Conservation (phyloP, 2,329 filamentous ascomycete genomes). For the Botrytis aclada region DNA sequence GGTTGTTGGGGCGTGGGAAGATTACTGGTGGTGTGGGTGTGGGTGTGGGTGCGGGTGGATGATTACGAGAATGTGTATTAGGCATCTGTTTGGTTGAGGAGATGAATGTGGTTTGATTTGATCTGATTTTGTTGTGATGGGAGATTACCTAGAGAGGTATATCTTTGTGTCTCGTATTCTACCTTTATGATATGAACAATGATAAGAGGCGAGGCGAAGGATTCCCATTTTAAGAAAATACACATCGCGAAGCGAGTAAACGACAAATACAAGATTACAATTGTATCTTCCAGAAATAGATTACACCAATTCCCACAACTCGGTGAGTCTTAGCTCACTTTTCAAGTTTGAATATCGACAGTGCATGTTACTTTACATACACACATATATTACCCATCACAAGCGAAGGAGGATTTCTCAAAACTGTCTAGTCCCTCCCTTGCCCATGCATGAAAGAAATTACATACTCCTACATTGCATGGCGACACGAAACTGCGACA, state of each 20-base stretch:
- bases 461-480: background rate
- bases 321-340: background rate
- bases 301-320: background rate
- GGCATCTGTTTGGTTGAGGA: background rate
- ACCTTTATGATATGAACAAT: background rate
- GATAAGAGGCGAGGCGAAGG: too few species aligned
- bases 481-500: background rate
- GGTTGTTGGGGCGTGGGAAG: background rate
- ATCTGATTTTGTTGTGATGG: too few species aligned
- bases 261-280: background rate
- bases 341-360: conserved; percentile 1
- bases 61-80: background rate
- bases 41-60: background rate
- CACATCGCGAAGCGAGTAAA: background rate
- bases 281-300: background rate
- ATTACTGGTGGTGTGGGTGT: too few species aligned
- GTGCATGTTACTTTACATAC: background rate
- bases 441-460: conserved; percentile 5
- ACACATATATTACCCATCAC: background rate
- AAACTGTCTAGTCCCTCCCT: background rate
- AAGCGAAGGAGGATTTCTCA: conserved; percentile 9
- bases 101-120: background rate
- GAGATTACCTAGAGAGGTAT: too few species aligned
- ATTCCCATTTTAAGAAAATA: background rate
- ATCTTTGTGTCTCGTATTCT: background rate